Percentiles rank a stretch among this genome's conserved stretches.
Evolutionary conservation across 768 basidiomycete species (phyloP).

Genomic region (Lactarius vividus): DNA sequence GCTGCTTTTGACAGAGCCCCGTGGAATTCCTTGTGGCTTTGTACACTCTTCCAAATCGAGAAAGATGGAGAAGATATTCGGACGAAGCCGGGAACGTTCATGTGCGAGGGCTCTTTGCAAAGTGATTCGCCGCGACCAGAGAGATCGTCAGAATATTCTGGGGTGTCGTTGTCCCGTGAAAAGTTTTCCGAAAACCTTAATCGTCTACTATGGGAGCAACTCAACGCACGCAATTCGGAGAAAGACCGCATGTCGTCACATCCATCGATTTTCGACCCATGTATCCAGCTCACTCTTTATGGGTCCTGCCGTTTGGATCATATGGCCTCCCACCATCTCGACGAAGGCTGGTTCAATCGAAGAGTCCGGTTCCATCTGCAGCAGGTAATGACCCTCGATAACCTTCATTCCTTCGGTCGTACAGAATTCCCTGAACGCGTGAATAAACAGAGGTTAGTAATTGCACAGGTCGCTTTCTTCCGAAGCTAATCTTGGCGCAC

Average conservation of each 20-base stretch:
- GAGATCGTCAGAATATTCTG: background rate
- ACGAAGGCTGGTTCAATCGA: constrained; percentile 40
- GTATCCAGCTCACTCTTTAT: constrained; percentile 35
- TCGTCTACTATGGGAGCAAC: constrained; percentile 2
- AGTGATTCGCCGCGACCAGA: background rate
- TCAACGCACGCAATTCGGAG: background rate
- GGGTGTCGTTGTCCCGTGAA: constrained; percentile 7
- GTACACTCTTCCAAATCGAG: constrained; percentile 15
- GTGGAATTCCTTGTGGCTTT: constrained; percentile 13
- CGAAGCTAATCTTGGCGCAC: too few relatives aligned
- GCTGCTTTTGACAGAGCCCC: constrained; percentile 13
- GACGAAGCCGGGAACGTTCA: constrained; percentile 1
- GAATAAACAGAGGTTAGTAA: too few relatives aligned
- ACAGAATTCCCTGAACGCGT: background rate
- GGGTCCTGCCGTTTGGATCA: constrained; percentile 37
- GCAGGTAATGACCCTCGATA: constrained; percentile 48
- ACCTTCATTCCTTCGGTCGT: constrained; percentile 23
- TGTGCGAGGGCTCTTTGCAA: background rate
- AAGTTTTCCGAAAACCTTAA: background rate
- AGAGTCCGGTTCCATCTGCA: constrained; percentile 47
- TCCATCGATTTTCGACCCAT: constrained; percentile 13
- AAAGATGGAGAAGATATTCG: constrained; percentile 7
- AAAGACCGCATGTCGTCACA: background rate
- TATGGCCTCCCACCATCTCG: constrained; percentile 37
- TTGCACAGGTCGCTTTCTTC: too few relatives aligned